These are phyloP conservation scores for Pseudisothecium myosuroides DNA, from an alignment of 225 moss, liverwort and hornwort genomes.

Conservation along the genomic window DNA sequence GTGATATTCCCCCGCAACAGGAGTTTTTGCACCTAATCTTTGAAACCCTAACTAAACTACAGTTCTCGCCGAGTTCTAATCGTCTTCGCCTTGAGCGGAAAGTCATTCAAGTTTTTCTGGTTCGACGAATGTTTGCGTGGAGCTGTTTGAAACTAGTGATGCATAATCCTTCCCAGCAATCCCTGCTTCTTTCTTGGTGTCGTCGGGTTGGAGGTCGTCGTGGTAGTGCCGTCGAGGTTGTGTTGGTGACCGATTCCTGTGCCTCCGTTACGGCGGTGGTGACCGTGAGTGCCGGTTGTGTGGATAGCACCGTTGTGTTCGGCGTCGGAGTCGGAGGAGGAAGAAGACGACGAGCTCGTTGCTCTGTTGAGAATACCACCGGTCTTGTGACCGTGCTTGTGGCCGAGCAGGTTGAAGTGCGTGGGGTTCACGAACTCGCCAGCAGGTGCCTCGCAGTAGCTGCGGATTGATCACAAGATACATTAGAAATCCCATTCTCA, in stretches of 20 bases:
- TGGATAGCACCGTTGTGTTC: background rate
- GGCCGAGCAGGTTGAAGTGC: constrained; percentile 11
- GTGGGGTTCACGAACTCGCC: constrained; percentile 15
- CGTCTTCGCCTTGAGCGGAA: background rate
- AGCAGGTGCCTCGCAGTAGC: constrained; percentile 26
- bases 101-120: background rate
- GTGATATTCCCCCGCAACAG: background rate
- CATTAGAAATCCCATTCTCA: background rate
- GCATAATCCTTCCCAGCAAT: background rate
- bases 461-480: background rate
- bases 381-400: background rate
- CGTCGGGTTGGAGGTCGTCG: background rate
- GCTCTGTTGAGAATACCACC: background rate
- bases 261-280: background rate
- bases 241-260: background rate
- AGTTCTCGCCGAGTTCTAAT: background rate
- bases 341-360: constrained; percentile 4
- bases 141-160: background rate
- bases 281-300: background rate
- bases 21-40: background rate
- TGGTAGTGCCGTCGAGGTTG: background rate
- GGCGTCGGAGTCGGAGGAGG: background rate
- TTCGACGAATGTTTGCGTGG: background rate
- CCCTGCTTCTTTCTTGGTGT: background rate
- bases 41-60: background rate